Conservation (phyloP, 176 grass and related monocot genomes). For the Saccharum officinarum region DNA sequence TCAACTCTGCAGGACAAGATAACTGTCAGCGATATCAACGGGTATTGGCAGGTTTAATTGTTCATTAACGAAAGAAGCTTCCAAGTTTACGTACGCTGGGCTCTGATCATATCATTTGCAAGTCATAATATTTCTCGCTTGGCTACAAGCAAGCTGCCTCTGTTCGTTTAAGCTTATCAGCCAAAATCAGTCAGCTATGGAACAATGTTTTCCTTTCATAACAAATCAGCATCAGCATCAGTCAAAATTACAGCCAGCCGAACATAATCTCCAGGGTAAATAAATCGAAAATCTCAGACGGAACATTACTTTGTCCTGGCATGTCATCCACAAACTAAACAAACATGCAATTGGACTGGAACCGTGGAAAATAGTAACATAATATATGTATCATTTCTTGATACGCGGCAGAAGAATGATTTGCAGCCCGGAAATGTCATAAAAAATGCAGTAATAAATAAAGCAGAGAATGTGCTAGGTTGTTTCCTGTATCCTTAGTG, state of each 20-base stretch:
- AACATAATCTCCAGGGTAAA: neutral
- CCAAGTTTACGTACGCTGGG: neutral
- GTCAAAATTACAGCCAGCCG: no score
- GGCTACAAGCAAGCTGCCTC: no score
- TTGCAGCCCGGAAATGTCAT: neutral
- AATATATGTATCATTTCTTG: neutral
- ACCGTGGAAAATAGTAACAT: neutral
- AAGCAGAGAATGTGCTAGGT: neutral
- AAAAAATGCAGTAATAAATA: neutral
- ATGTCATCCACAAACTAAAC: neutral
- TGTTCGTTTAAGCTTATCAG: no score
- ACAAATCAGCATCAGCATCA: no score
- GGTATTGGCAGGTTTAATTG: neutral
- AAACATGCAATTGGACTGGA: neutral
- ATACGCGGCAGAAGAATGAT: neutral
- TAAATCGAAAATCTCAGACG: neutral
- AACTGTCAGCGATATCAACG: neutral
- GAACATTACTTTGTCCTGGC: slow-evolving; percentile 13
- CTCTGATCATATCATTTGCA: no score
- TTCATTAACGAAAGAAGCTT: neutral
- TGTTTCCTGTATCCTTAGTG: neutral
- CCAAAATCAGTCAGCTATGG: no score
- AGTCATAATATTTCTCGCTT: no score
- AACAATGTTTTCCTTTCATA: no score
- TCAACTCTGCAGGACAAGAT: neutral